A percentile compares a stretch with the other conserved stretches of the same genome.
Conservation (phyloP, 768 basidiomycete genomes). For the Suillus hirtellus region DNA sequence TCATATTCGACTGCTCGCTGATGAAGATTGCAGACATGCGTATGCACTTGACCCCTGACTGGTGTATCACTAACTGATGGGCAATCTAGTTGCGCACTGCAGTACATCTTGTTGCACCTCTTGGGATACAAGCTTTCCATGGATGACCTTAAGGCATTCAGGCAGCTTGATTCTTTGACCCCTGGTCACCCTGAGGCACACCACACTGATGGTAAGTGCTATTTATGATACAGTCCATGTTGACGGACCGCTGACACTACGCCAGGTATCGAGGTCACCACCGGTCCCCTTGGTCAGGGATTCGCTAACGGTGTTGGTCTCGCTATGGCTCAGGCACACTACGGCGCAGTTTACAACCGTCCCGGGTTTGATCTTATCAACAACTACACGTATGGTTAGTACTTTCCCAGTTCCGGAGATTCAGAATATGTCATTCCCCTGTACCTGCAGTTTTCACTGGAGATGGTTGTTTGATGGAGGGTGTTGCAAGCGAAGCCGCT, state of each 20-base stretch:
- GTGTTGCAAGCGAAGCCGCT: slow-evolving; percentile 90
- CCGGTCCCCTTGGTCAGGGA: slow-evolving; percentile 94
- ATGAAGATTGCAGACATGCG: slow-evolving; percentile 59
- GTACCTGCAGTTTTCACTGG: slow-evolving; percentile 72
- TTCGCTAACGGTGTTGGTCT: slow-evolving; percentile 92
- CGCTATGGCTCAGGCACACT: slow-evolving; percentile 90
- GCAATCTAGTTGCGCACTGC: slow-evolving; percentile 76
- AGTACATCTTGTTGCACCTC: slow-evolving; percentile 90
- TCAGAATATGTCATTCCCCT: slow-evolving; percentile 9
- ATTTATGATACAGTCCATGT: slow-evolving; percentile 7
- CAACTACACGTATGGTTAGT: slow-evolving; percentile 84
- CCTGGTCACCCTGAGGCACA: slow-evolving; percentile 89
- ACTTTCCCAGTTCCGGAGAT: slow-evolving; percentile 6
- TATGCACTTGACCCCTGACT: slow-evolving; percentile 39
- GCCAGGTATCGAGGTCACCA: slow-evolving; percentile 84
- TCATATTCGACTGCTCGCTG: slow-evolving; percentile 14
- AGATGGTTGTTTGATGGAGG: slow-evolving; percentile 97
- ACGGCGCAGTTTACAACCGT: slow-evolving; percentile 89
- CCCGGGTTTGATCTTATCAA: slow-evolving; percentile 77
- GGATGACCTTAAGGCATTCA: slow-evolving; percentile 92
- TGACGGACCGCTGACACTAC: slow-evolving; percentile 6
- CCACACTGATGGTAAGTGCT: slow-evolving; percentile 57
- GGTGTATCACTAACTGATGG: slow-evolving; percentile 12
- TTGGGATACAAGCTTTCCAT: slow-evolving; percentile 89
- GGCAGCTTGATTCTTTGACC: slow-evolving; percentile 86